A percentile compares a stretch with the other conserved stretches of the same genome.
Conservation (phyloP, 2,329 filamentous ascomycete species). For the Sclerotinia glacialis region DNA sequence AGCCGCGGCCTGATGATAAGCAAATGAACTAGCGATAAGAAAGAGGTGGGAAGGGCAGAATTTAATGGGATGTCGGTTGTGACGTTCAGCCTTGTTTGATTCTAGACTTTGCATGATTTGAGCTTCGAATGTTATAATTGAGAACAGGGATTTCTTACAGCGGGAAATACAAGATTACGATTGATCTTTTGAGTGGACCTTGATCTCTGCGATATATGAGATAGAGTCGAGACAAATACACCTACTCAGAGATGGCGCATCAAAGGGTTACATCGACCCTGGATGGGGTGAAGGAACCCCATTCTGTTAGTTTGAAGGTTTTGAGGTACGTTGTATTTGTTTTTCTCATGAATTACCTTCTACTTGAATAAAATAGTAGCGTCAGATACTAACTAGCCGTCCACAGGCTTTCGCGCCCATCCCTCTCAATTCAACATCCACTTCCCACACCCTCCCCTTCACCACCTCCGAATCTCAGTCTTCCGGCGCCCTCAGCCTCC, state of each 20-base stretch:
- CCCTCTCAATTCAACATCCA: slow-evolving; percentile 64
- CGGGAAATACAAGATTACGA: neutral
- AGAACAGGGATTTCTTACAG: neutral
- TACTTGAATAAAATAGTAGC: too few relatives aligned
- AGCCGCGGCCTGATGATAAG: slow-evolving; percentile 7
- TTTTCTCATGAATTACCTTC: neutral
- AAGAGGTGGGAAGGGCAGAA: slow-evolving; percentile 21
- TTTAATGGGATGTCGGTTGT: neutral
- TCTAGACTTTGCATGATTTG: slow-evolving; percentile 6
- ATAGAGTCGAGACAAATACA: neutral
- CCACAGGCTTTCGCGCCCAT: slow-evolving; percentile 74
- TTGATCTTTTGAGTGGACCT: neutral
- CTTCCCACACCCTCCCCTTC: slow-evolving; percentile 43
- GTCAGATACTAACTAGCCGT: neutral
- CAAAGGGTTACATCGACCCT: slow-evolving; percentile 35
- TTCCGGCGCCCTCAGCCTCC: slow-evolving; percentile 54
- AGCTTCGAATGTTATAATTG: neutral
- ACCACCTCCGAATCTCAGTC: slow-evolving; percentile 36
- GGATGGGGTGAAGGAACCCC: slow-evolving; percentile 63
- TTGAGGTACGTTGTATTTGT: slow-evolving; percentile 50
- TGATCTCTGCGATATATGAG: neutral
- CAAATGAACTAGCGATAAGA: slow-evolving; percentile 18
- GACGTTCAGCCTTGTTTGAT: neutral
- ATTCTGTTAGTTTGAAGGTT: slow-evolving; percentile 76
- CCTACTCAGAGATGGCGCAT: slow-evolving; percentile 35